Base-by-base conservation (phyloP, 208 protist species). In the Trypanosoma platydactyli region DNA sequence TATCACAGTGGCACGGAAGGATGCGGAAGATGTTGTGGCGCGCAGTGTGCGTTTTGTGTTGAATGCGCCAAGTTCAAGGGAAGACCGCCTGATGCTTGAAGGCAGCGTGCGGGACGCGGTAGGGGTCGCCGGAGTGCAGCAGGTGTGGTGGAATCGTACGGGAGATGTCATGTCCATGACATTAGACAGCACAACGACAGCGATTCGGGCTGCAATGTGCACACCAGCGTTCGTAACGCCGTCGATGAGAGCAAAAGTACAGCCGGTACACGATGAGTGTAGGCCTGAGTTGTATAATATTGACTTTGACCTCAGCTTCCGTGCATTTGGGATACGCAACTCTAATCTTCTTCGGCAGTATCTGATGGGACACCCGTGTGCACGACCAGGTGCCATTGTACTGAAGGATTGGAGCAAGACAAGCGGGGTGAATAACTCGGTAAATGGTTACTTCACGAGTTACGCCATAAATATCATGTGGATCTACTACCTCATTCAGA, bases 361-460 rank as follows among this genome's bases (percentile, higher is more conserved):
- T 62, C 80, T 95, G 56, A 62, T 80, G 45, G 78, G 71, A 57
- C 88, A 95, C 70, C 89, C 89, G 12, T 94, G 87, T 52, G 86
- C 84, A 41, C 80, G 92, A 12, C 86, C 88, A 0, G 92, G 88
- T 12, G 88, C 89, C 33, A 74, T 93, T 46, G 89, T 94, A 38
- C 69, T 97, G 57, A 97, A 97, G 77, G 88, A 95, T 56, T 97
- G 91, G 91, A 92, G 84, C 29, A 97, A 97, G 70, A 89, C 77
- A 16, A 88, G 79, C 50, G 84, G 88, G 18, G 84, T 97, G 27
- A 97, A 97, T 79, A 94, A 97, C 77, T 93, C 89, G 27, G 68
- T 92, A 6, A 89, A 90, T 71, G 91, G 91, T 6, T 95, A 89
- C 60, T 79, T 97, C 54, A 95, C 91, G 27, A 93, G 86, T 69